A percentile compares a stretch with the other conserved stretches of the same genome.
These are phyloP conservation scores for Incumbomyces delicatus DNA, from an alignment of 2,329 filamentous ascomycete genomes.

Conservation along the genomic window DNA sequence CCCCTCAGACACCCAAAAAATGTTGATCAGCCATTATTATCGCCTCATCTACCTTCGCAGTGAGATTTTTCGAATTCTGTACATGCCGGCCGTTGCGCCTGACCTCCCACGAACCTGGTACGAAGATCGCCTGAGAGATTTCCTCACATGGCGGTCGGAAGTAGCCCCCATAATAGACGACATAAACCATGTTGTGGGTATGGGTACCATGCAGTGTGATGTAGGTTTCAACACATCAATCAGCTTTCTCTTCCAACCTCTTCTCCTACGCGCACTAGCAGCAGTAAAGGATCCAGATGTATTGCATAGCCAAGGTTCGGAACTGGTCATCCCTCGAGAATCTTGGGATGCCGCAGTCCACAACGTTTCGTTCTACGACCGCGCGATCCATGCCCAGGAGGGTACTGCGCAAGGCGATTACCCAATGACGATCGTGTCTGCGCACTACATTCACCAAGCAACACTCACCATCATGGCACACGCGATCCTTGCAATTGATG, in stretches of 20 bases:
- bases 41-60: slow-evolving; percentile 29
- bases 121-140: slow-evolving; percentile 20
- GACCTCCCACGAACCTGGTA: slow-evolving; percentile 22
- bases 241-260: slow-evolving; percentile 26
- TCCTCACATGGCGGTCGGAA: slow-evolving; percentile 20
- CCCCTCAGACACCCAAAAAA: slow-evolving; percentile 18
- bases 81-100: slow-evolving; percentile 22
- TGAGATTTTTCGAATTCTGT: slow-evolving; percentile 26
- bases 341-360: slow-evolving; percentile 24
- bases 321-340: slow-evolving; percentile 21
- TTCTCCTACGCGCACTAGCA: slow-evolving; percentile 20
- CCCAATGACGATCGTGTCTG: slow-evolving; percentile 25
- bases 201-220: slow-evolving; percentile 26
- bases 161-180: slow-evolving; percentile 11
- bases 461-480: slow-evolving; percentile 25
- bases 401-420: slow-evolving; percentile 22
- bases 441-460: slow-evolving; percentile 26
- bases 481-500: slow-evolving; percentile 24
- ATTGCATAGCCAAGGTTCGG: neutral
- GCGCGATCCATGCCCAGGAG: slow-evolving; percentile 24
- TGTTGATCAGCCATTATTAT: slow-evolving; percentile 27
- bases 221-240: slow-evolving; percentile 26
- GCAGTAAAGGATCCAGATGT: slow-evolving; percentile 15
- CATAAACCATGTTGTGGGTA: slow-evolving; percentile 14
- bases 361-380: slow-evolving; percentile 24